phyloP scores from a whole-genome alignment of 306 rosid genomes.

The Castanea crenata region DNA sequence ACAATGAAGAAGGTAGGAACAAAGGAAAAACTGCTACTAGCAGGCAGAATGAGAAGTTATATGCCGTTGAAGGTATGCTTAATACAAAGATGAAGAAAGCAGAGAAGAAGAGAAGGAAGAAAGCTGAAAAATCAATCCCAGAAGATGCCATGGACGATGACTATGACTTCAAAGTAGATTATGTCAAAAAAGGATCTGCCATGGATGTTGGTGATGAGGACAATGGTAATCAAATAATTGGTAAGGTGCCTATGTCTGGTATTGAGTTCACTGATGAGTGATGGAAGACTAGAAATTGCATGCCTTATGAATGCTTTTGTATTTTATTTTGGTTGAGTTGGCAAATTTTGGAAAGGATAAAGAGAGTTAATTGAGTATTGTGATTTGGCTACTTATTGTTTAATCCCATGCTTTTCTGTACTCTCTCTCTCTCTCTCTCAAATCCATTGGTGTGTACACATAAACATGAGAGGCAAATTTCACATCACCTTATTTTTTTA shows the following conservation, averaged over 20 bases:
- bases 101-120: conserved; percentile 79
- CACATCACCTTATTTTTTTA: no score
- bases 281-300: neutral
- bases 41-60: conserved; percentile 81
- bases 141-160: conserved; percentile 71
- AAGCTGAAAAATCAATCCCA: conserved; percentile 41
- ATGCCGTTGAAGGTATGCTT: conserved; percentile 73
- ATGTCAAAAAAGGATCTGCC: conserved; percentile 42
- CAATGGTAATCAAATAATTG: conserved; percentile 21
- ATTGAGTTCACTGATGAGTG: conserved; percentile 20
- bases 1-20: conserved; percentile 32
- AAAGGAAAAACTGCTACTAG: conserved; percentile 43
- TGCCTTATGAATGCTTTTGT: neutral
- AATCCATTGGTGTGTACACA: no score
- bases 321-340: neutral
- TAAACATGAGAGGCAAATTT: no score
- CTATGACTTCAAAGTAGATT: conserved; percentile 86
- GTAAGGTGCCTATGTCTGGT: conserved; percentile 38
- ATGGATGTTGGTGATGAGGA: conserved; percentile 57
- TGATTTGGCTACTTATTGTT: neutral
- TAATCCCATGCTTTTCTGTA: neutral
- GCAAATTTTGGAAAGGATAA: neutral
- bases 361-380: neutral
- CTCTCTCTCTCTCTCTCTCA: neutral
- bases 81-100: conserved; percentile 70